Conservation (phyloP, 2,329 filamentous ascomycete species). For the Mycosphaerella sp. region DNA sequence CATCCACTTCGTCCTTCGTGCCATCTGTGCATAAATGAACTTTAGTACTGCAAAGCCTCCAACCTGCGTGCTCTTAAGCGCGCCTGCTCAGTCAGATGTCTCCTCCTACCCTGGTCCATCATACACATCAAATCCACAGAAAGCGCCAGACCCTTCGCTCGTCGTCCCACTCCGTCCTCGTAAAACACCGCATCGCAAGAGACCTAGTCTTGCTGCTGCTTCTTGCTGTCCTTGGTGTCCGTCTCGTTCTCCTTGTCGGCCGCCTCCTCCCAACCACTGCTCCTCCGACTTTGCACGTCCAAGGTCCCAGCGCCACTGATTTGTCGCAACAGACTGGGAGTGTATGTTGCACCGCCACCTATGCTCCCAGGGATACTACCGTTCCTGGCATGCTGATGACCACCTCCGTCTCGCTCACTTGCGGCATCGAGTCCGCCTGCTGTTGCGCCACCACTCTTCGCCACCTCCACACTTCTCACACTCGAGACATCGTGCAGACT, state of each 20-base stretch:
- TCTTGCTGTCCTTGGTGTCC: not conserved
- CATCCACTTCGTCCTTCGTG: not conserved
- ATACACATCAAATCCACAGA: conserved; percentile 1
- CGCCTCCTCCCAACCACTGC: conserved; percentile 17
- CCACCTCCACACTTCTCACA: conserved; percentile 59
- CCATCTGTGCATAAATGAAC: not conserved
- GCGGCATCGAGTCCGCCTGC: not conserved
- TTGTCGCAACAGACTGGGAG: conserved; percentile 33
- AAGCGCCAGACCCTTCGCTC: not conserved
- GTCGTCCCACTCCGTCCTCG: not conserved
- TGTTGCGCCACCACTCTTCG: conserved; percentile 27
- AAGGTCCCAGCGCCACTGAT: conserved; percentile 17
- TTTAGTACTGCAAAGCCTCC: not conserved
- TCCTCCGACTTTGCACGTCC: conserved; percentile 13
- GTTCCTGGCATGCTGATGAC: conserved; percentile 65
- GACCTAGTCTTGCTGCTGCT: conserved; percentile 13
- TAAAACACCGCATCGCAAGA: conserved; percentile 5
- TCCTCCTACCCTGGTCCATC: not conserved
- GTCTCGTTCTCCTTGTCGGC: conserved; percentile 9
- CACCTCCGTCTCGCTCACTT: not conserved
- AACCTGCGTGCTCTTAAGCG: not conserved
- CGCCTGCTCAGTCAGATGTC: conserved; percentile 1
- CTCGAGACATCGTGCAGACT: conserved; percentile 52
- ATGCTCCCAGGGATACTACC: conserved; percentile 79
- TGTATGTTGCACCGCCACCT: conserved; percentile 56